phyloP scores from a whole-genome alignment of 352 stramenopile genomes.

The Pythium insidiosum region DNA sequence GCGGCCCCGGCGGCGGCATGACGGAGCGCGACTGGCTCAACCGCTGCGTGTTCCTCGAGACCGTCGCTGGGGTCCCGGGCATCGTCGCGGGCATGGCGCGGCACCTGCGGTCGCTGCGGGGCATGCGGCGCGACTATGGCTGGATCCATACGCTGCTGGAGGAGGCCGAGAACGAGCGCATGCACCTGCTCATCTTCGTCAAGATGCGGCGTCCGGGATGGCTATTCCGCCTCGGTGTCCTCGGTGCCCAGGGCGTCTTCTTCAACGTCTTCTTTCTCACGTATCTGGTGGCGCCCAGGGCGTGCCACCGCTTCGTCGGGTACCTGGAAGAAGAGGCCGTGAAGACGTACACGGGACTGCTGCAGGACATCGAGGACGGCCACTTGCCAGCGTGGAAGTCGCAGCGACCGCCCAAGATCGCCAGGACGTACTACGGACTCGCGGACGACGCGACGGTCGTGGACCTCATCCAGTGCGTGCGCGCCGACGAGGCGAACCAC shows the following conservation, averaged over 20 bases:
- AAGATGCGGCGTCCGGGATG: constrained; percentile 78
- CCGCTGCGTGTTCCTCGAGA: constrained; percentile 73
- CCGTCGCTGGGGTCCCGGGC: constrained; percentile 50
- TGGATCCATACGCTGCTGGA: constrained; percentile 85
- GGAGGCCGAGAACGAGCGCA: constrained; percentile 83
- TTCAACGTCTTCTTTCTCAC: constrained; percentile 76
- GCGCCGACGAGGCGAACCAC: constrained; percentile 73
- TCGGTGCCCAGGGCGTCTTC: constrained; percentile 73
- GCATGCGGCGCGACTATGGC: constrained; percentile 71
- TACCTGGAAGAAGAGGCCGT: constrained; percentile 91
- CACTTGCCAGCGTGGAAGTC: constrained; percentile 74
- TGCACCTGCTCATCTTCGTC: constrained; percentile 90
- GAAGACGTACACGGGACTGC: constrained; percentile 88
- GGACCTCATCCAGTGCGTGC: constrained; percentile 63
- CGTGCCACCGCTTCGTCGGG: constrained; percentile 81
- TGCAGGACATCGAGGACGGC: constrained; percentile 82
- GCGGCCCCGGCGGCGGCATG: constrained; percentile 40
- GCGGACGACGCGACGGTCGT: constrained; percentile 50
- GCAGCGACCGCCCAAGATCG: constrained; percentile 59
- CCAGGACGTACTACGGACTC: constrained; percentile 85
- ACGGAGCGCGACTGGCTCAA: constrained; percentile 53
- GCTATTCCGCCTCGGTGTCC: constrained; percentile 63
- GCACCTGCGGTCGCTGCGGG: constrained; percentile 71
- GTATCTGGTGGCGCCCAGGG: constrained; percentile 84
- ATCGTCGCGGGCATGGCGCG: constrained; percentile 52